These are phyloP conservation scores for Ophioceras dolichostomum DNA, from an alignment of 2,329 filamentous ascomycete genomes.

Conservation along the genomic window DNA sequence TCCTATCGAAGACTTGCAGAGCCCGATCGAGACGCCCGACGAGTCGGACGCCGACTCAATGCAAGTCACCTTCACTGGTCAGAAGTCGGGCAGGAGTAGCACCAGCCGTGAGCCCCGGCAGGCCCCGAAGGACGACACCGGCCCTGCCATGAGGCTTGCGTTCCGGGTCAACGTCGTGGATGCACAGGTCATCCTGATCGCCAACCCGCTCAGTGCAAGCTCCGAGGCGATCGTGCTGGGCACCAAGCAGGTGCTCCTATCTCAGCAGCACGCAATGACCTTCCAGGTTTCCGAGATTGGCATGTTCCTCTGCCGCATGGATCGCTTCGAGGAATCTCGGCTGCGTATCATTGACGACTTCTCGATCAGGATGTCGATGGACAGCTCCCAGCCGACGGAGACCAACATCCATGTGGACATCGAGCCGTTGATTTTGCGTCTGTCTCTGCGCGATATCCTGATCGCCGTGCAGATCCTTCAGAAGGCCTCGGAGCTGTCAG, in stretches of 20 bases:
- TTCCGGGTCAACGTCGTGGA: constrained; percentile 93
- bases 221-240: constrained; percentile 94
- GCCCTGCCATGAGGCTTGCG: constrained; percentile 57
- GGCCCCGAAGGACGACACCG: constrained; percentile 8
- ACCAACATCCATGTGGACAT: constrained; percentile 79
- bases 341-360: constrained; percentile 95
- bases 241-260: constrained; percentile 85
- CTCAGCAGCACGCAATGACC: constrained; percentile 86
- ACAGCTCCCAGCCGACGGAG: constrained; percentile 48
- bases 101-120: constrained; percentile 7
- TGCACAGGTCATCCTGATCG: constrained; percentile 91
- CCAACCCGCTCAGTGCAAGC: constrained; percentile 77
- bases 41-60: constrained; percentile 48
- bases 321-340: constrained; percentile 82
- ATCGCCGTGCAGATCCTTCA: constrained; percentile 86
- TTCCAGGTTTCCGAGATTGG: constrained; percentile 88
- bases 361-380: constrained; percentile 79
- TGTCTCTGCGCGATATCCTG: constrained; percentile 90
- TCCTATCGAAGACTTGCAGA: constrained; percentile 38
- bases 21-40: constrained; percentile 42
- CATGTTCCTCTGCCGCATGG: constrained; percentile 99
- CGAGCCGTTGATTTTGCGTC: constrained; percentile 78
- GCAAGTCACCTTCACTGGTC: constrained; percentile 30
- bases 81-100: constrained; percentile 16
- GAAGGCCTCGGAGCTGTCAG: constrained; percentile 79